Percentiles rank a stretch among this genome's conserved stretches.
Evolutionary conservation across 1,284 basidiomycete species (phyloP).

Genomic region (Schizophyllum amplum): DNA sequence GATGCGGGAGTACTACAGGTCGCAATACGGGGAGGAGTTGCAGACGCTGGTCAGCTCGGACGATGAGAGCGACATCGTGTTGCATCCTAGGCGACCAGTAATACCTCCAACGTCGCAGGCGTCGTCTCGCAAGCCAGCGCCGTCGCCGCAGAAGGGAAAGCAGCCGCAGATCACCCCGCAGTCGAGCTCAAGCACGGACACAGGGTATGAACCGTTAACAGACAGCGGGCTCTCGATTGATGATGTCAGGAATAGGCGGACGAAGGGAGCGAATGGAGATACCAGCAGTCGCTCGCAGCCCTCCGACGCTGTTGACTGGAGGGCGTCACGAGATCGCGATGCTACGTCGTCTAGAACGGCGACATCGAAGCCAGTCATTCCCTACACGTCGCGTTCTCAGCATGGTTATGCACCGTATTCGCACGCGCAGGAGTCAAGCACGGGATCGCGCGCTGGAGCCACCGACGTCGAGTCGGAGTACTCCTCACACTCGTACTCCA

Average conservation of each 20-base stretch:
- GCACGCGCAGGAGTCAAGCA: not conserved
- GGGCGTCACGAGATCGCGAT: not conserved
- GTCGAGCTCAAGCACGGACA: not conserved
- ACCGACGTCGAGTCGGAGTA: not conserved
- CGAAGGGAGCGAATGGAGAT: not conserved
- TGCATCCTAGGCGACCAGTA: not conserved
- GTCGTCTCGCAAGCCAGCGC: not conserved
- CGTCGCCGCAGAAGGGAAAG: not conserved
- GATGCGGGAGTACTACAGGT: not conserved
- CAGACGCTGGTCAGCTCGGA: not conserved
- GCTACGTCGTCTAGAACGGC: not conserved
- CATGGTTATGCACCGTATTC: not conserved
- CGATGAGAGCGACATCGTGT: not conserved
- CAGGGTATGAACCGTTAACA: not conserved
- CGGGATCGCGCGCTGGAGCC: not conserved
- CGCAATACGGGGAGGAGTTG: not conserved
- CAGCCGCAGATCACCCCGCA: not conserved
- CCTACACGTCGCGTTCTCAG: not conserved
- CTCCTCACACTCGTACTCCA: not conserved
- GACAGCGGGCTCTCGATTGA: not conserved
- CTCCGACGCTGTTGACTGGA: not conserved
- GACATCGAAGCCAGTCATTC: not conserved
- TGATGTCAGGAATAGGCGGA: not conserved
- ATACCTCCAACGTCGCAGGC: too few species aligned
- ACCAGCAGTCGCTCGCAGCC: not conserved